Base-by-base conservation (phyloP, 2,329 filamentous ascomycete species). In the Fusarium drepaniforme region DNA sequence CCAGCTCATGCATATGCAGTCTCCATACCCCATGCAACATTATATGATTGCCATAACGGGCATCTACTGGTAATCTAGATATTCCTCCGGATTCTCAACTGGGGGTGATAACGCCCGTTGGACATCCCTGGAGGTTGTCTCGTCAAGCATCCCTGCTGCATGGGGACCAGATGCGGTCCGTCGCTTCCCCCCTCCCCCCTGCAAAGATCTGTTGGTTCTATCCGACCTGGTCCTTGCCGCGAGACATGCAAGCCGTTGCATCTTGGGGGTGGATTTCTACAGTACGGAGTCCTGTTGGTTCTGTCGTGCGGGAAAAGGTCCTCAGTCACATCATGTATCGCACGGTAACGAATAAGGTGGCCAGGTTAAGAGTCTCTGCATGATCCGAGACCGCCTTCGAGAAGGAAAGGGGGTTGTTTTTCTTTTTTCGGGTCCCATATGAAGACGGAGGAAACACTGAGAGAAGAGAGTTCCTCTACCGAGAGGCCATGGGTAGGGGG, bases 41-140 rank as follows among this genome's bases (percentile, higher is more conserved):
- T 23, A 30, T 37, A 16, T 13, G 53, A 23, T 56, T n/a, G 42
- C 61, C 35, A 30, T 21, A 58, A 42, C 25, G 60, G 63, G 56
- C 44, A 44, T 66, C 67, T 58, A 42, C 38, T 33, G 28, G 38
- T 18, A n/a, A 64, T 64, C 67, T 66, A 66, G 63, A 67, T 70
- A 42, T 46, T 21, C 23, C 51, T 60, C 61, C 44, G 35, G 59
- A 63, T 35, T 67, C 37, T 33, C 35, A 66, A 28, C 28, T 37
- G 37, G 63, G 64, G 53, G 56, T 25, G 56, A 53, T 38, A 40
- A 64, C 44, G 42, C 12, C 21, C n/a, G 30, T 12, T 11, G 49
- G 23, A 53, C n/a, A 18, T 38, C 25, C 49, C 49, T 30, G 46
- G 23, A 28, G 23, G 28, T 21, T 15, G 21, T 46, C 42, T 46